phyloP scores from a whole-genome alignment of 495 filamentous ascomycete genomes.

The Beverwykella pulmonaria region DNA sequence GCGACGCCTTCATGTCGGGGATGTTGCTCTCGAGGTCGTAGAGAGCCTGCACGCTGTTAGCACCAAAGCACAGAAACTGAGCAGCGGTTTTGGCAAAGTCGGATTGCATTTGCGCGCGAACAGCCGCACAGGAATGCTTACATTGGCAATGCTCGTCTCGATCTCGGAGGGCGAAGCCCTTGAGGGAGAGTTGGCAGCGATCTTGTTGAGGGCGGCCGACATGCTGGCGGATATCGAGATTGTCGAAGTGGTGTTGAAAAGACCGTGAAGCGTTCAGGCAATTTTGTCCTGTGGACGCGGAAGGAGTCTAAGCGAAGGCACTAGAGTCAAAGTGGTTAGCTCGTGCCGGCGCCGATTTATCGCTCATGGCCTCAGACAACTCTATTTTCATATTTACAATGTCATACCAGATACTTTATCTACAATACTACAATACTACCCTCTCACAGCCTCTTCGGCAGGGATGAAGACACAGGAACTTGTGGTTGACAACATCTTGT shows the following conservation, averaged over 20 bases:
- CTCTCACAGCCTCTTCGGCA: no score
- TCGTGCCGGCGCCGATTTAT: no score
- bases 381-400: no score
- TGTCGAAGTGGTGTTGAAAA: conserved; percentile 18
- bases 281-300: conserved; percentile 1
- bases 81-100: neutral
- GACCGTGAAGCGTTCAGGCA: neutral
- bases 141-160: conserved; percentile 89
- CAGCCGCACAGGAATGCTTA: neutral
- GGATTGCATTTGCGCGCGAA: neutral
- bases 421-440: no score
- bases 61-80: neutral
- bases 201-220: conserved; percentile 88
- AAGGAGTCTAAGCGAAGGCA: neutral
- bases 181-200: conserved; percentile 92
- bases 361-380: no score
- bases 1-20: conserved; percentile 86
- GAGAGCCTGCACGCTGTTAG: conserved; percentile 50
- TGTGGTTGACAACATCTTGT: no score
- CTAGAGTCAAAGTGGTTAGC: neutral
- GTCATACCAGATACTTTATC: no score
- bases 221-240: conserved; percentile 40
- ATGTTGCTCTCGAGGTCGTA: conserved; percentile 98
- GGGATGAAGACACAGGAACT: no score
- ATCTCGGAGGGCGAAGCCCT: conserved; percentile 91